These are phyloP conservation scores for Obelidium mucronatum DNA, from an alignment of 192 early-diverging fungal species.

Conservation along the genomic window DNA sequence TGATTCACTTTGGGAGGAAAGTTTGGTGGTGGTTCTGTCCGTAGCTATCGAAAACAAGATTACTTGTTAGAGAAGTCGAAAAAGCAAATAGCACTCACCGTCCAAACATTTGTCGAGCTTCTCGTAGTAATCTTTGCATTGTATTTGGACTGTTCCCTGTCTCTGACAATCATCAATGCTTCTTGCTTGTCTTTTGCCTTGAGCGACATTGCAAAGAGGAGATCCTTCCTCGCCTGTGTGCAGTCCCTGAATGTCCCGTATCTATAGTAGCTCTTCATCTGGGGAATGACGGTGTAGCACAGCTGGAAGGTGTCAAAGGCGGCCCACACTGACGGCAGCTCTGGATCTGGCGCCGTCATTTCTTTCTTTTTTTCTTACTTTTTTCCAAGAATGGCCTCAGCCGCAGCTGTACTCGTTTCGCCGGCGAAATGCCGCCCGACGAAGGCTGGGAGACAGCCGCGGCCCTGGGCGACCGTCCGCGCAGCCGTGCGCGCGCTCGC, in stretches of 20 bases:
- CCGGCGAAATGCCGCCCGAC: background rate
- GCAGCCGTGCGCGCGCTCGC: background rate
- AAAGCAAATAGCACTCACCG: slow-evolving; percentile 30
- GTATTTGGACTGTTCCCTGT: slow-evolving; percentile 47
- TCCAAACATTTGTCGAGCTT: slow-evolving; percentile 48
- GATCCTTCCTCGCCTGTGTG: slow-evolving; percentile 42
- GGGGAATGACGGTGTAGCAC: slow-evolving; percentile 41
- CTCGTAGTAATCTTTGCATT: slow-evolving; percentile 47
- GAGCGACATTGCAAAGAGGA: slow-evolving; percentile 53
- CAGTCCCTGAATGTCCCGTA: slow-evolving; percentile 59
- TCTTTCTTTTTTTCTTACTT: background rate
- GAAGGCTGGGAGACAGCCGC: slow-evolving; percentile 12
- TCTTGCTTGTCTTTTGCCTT: slow-evolving; percentile 46
- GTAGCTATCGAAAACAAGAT: slow-evolving; percentile 5
- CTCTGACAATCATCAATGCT: slow-evolving; percentile 36
- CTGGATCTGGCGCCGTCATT: slow-evolving; percentile 8
- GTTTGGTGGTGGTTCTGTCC: slow-evolving; percentile 29
- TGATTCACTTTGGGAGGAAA: slow-evolving; percentile 21
- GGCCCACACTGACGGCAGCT: slow-evolving; percentile 18
- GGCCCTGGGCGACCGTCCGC: slow-evolving; percentile 4
- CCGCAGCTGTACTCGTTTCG: background rate
- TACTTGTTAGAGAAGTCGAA: background rate
- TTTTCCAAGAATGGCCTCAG: background rate
- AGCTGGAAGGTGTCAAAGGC: slow-evolving; percentile 41
- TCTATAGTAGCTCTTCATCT: slow-evolving; percentile 59